phyloP scores from a whole-genome alignment of 495 filamentous ascomycete genomes.

The Achaetomiella virescens region DNA sequence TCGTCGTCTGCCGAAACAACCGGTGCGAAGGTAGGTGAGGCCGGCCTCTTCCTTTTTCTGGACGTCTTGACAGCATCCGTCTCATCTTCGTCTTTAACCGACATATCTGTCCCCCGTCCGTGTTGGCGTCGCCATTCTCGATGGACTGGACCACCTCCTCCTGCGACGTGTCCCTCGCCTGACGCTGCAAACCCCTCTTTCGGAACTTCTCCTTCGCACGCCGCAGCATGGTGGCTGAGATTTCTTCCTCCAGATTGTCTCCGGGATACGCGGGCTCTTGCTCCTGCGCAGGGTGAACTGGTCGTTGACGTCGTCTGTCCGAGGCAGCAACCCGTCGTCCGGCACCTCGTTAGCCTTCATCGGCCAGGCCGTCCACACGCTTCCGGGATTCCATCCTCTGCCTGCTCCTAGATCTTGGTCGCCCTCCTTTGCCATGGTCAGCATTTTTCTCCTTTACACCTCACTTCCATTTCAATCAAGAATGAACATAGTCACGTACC shows the following conservation, averaged over 20 bases:
- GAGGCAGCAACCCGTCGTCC: conserved; percentile 33
- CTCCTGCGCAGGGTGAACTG: conserved; percentile 40
- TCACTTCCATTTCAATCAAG: too few relatives aligned
- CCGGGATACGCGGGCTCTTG: conserved; percentile 43
- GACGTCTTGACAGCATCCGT: conserved; percentile 5
- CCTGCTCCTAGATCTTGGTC: conserved; percentile 7
- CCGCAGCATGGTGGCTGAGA: conserved; percentile 56
- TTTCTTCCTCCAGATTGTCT: conserved; percentile 55
- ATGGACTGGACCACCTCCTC: conserved; percentile 8
- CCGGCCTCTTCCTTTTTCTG: conserved; percentile 5
- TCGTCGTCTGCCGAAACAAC: conserved; percentile 49
- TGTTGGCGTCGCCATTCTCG: conserved; percentile 4
- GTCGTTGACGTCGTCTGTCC: conserved; percentile 39
- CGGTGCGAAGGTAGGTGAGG: conserved; percentile 17
- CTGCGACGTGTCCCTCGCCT: not conserved
- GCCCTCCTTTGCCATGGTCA: too few relatives aligned
- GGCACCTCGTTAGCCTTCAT: conserved; percentile 55
- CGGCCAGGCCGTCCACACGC: conserved; percentile 76
- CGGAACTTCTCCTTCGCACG: conserved; percentile 58
- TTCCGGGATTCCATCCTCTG: conserved; percentile 34
- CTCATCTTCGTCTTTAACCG: not conserved
- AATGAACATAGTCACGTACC: too few relatives aligned
- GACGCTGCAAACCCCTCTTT: conserved; percentile 6
- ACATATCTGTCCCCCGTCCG: conserved; percentile 1
- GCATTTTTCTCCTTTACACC: conserved; percentile 12